Evolutionary conservation across 1,139 yeast species (phyloP).

Genomic region (Kurtzmaniella quercitrusa): DNA sequence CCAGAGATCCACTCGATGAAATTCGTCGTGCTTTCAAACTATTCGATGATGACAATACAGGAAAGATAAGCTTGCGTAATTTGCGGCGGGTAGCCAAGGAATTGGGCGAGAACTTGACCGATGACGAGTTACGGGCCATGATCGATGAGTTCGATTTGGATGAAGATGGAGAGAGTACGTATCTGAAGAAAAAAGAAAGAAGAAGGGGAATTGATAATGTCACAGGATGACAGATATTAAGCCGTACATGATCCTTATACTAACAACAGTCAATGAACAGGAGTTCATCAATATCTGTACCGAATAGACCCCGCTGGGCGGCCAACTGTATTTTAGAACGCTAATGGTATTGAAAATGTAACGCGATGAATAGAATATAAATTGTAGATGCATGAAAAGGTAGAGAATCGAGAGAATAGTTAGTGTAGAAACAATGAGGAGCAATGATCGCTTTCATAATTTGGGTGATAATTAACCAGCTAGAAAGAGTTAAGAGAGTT

Average conservation of each 20-base stretch:
- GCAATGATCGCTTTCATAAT: too few species aligned
- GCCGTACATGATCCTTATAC: constrained; percentile 17
- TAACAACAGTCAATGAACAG: constrained; percentile 66
- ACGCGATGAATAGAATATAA: background rate
- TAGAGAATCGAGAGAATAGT: too few species aligned
- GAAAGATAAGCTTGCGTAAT: constrained; percentile 78
- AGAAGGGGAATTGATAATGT: too few species aligned
- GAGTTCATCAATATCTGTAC: constrained; percentile 91
- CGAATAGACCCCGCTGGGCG: constrained; percentile 31
- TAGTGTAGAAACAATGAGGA: too few species aligned
- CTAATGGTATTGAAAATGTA: background rate
- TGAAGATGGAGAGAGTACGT: constrained; percentile 85
- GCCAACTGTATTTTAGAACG: background rate
- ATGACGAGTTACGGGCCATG: constrained; percentile 93
- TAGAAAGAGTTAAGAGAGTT: too few species aligned
- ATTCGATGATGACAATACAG: constrained; percentile 87
- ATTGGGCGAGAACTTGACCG: constrained; percentile 86
- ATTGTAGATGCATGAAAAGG: too few species aligned
- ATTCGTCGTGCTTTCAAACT: constrained; percentile 84
- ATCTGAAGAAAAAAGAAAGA: constrained; percentile 7
- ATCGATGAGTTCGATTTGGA: constrained; percentile 96
- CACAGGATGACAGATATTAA: too few species aligned
- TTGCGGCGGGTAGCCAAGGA: constrained; percentile 89
- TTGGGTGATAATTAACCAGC: too few species aligned
- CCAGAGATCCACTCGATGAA: constrained; percentile 91